Percentiles rank a stretch among this genome's conserved stretches.
phyloP scores from a whole-genome alignment of 1,284 basidiomycete genomes.

The Ganoderma meredithae region DNA sequence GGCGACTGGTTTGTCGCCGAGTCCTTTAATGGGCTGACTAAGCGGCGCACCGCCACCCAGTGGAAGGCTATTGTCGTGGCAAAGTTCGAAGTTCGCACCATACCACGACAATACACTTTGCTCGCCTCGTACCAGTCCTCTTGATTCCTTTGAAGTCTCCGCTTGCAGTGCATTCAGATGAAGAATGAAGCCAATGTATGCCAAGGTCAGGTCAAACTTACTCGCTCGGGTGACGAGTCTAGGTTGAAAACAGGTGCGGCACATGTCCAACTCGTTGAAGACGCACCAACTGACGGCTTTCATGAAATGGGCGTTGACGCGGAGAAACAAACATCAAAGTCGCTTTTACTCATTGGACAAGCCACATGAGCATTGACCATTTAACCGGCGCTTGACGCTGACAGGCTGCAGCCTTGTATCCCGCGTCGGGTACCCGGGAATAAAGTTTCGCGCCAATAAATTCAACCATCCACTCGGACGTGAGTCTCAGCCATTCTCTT shows the following conservation, averaged over 20 bases:
- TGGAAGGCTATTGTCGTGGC: neutral
- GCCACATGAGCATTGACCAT: neutral
- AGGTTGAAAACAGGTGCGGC: neutral
- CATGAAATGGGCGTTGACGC: neutral
- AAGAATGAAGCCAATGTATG: neutral
- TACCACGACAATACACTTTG: neutral
- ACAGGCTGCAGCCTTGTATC: neutral
- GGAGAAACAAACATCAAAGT: neutral
- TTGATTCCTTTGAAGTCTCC: neutral
- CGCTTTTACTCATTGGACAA: neutral
- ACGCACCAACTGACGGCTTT: neutral
- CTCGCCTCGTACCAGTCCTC: neutral
- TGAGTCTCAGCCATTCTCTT: neutral
- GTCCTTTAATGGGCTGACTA: neutral
- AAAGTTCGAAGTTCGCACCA: neutral
- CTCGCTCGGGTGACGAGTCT: neutral
- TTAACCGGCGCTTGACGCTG: neutral
- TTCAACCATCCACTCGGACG: neutral
- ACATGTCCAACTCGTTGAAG: neutral
- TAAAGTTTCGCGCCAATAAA: neutral
- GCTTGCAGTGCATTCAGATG: neutral
- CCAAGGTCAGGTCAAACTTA: neutral
- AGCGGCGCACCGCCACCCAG: neutral
- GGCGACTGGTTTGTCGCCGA: no score
- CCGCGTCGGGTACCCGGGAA: neutral